Percentiles rank a stretch among this genome's conserved stretches.
These are phyloP conservation scores for Trypanosoma rangeli DNA, from an alignment of 208 protist genomes.

Conservation along the genomic window DNA sequence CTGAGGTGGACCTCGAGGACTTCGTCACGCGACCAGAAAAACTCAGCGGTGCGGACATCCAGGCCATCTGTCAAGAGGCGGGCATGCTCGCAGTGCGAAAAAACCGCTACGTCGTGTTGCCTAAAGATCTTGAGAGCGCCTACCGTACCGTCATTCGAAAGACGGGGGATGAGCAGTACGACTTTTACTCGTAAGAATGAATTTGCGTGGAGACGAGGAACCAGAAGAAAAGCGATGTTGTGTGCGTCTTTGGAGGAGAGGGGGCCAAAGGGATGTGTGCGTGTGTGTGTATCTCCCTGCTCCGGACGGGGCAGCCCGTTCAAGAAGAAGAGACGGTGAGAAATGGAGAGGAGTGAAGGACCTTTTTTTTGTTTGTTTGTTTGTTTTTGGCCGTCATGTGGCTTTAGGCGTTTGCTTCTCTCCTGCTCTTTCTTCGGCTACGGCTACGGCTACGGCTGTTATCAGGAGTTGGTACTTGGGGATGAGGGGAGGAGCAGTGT, in stretches of 20 bases:
- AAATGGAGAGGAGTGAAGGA: not conserved
- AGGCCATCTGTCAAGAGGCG: constrained; percentile 98
- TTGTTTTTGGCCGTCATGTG: constrained; percentile 3
- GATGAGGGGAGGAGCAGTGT: too few species aligned
- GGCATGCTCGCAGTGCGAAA: constrained; percentile 99
- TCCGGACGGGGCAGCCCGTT: not conserved
- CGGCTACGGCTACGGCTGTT: not conserved
- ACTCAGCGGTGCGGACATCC: constrained; percentile 98
- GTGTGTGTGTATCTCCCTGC: not conserved
- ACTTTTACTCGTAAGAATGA: constrained; percentile 75
- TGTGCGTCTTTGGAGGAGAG: not conserved
- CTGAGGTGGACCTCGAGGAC: constrained; percentile 98
- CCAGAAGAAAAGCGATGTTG: constrained; percentile 8
- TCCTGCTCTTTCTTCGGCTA: too few species aligned
- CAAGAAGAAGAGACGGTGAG: not conserved
- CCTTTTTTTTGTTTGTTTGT: constrained; percentile 1
- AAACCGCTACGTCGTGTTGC: constrained; percentile 99
- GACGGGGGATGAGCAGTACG: constrained; percentile 79
- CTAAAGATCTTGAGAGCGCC: constrained; percentile 99
- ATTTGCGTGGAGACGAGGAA: not conserved
- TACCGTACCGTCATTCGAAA: constrained; percentile 92
- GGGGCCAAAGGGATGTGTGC: constrained; percentile 2
- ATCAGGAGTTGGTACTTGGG: too few species aligned
- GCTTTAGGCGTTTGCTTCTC: not conserved
- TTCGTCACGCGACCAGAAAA: constrained; percentile 98